Conservation (phyloP, 176 grass and related monocot genomes). For the Pontederia paniculata region DNA sequence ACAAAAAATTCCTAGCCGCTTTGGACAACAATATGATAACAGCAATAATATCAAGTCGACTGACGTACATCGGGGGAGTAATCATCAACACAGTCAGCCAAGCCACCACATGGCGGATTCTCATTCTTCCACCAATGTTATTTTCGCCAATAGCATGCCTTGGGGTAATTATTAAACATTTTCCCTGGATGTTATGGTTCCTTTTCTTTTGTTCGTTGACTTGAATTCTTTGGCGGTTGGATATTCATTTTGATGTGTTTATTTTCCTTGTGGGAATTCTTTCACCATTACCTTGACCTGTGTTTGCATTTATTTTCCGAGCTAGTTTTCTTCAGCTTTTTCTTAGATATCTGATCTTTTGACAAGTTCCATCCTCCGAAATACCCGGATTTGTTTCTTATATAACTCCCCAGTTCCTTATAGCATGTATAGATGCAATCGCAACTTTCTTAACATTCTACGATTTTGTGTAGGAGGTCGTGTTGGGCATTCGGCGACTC, state of each 20-base stretch:
- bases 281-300: no score
- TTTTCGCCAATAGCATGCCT: conserved; percentile 42
- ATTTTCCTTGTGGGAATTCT: no score
- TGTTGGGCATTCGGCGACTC: conserved; percentile 37
- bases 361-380: no score
- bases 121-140: conserved; percentile 30
- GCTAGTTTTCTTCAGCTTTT: not conserved
- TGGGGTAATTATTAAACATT: conserved; percentile 47
- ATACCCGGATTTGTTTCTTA: no score
- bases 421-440: no score
- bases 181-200: conserved; percentile 7
- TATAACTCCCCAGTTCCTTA: no score
- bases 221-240: not conserved
- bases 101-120: conserved; percentile 47
- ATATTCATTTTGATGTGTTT: not conserved
- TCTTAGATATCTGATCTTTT: conserved; percentile 12
- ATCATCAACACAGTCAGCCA: conserved; percentile 40
- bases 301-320: not conserved
- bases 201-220: conserved; percentile 10
- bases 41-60: conserved; percentile 39
- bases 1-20: conserved; percentile 27
- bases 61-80: conserved; percentile 31
- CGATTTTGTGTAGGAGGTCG: conserved; percentile 61
- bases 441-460: no score
- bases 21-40: conserved; percentile 51